Percentiles rank a stretch among this genome's conserved stretches.
These are phyloP conservation scores for Phlebopus sp. DNA, from an alignment of 1,284 basidiomycete genomes.

Conservation along the genomic window DNA sequence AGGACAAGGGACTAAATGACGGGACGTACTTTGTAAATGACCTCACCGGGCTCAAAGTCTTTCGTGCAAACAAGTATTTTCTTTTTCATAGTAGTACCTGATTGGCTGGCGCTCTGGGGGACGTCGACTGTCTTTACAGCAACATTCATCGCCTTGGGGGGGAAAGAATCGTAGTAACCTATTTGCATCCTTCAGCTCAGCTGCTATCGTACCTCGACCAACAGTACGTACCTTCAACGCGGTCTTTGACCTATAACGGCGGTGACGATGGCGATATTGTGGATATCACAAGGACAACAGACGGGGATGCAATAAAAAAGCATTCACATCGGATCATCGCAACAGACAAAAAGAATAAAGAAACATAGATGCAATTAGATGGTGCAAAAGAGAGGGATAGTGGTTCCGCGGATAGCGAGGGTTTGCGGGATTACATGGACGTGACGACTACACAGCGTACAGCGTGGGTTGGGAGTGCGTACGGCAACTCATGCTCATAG, in stretches of 20 bases:
- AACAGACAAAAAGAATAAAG: conserved; percentile 21
- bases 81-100: conserved; percentile 36
- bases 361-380: conserved; percentile 21
- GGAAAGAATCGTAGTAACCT: conserved; percentile 78
- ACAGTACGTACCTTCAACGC: conserved; percentile 69
- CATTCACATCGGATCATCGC: conserved; percentile 64
- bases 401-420: conserved; percentile 9
- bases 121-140: conserved; percentile 47
- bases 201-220: conserved; percentile 19
- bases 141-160: conserved; percentile 67
- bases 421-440: conserved; percentile 23
- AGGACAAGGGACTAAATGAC: not conserved
- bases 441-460: conserved; percentile 32
- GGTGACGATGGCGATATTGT: conserved; percentile 9
- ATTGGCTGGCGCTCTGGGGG: conserved; percentile 25
- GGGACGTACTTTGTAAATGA: conserved; percentile 65
- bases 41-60: conserved; percentile 65
- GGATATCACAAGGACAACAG: conserved; percentile 16
- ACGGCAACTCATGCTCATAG: conserved; percentile 33
- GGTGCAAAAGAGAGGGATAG: conserved; percentile 19
- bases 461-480: conserved; percentile 30
- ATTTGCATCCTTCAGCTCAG: conserved; percentile 28
- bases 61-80: conserved; percentile 65
- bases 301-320: conserved; percentile 32
- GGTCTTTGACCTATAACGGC: conserved; percentile 53